Percentiles rank a stretch among this genome's conserved stretches.
These are phyloP conservation scores for Russula griseocarnosa DNA, from an alignment of 768 basidiomycete species.

Conservation along the genomic window DNA sequence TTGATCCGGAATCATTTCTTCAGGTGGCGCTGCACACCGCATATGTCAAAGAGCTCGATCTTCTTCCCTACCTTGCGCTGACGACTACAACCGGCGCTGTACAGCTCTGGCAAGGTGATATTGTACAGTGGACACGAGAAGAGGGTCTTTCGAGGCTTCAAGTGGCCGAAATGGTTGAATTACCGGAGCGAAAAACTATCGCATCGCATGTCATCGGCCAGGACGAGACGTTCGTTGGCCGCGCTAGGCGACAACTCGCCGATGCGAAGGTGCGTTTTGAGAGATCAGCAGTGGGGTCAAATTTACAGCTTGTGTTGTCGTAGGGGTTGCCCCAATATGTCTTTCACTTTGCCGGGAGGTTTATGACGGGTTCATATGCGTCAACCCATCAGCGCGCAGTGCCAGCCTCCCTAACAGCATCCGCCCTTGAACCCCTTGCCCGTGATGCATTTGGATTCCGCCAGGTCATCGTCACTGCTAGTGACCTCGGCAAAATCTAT, in stretches of 20 bases:
- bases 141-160: constrained; percentile 67
- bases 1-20: constrained; percentile 3
- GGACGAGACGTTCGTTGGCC: constrained; percentile 47
- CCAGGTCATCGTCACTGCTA: constrained; percentile 74
- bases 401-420: constrained; percentile 34
- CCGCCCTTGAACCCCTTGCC: constrained; percentile 40
- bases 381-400: constrained; percentile 41
- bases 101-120: constrained; percentile 64
- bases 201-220: constrained; percentile 35
- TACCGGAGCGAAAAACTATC: constrained; percentile 56
- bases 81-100: constrained; percentile 74
- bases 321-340: constrained; percentile 72
- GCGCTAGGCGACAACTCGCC: constrained; percentile 52
- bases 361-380: constrained; percentile 63
- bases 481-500: constrained; percentile 68
- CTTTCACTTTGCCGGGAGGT: constrained; percentile 61
- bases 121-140: constrained; percentile 72
- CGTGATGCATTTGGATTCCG: constrained; percentile 85
- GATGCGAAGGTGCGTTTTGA: constrained; percentile 52
- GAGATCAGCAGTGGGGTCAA: neutral
- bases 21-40: constrained; percentile 54
- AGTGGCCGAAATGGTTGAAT: constrained; percentile 67
- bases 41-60: constrained; percentile 38
- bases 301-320: neutral
- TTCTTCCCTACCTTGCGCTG: constrained; percentile 46